phyloP scores from a whole-genome alignment of 2,329 filamentous ascomycete genomes.

The Penicillium hesseltinei region DNA sequence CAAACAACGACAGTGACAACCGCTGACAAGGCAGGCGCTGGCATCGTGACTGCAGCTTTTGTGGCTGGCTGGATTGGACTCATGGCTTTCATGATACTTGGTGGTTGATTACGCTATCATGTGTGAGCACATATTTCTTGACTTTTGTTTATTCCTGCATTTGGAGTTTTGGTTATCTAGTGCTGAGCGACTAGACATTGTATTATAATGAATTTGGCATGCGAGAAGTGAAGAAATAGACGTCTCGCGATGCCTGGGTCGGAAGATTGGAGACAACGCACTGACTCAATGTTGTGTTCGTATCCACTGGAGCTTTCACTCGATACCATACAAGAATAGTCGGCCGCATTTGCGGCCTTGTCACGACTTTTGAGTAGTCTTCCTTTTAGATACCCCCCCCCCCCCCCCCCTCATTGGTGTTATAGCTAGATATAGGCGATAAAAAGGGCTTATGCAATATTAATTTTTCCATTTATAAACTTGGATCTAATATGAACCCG shows the following conservation, averaged over 20 bases:
- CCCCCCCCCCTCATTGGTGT: too few relatives aligned
- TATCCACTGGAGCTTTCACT: background rate
- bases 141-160: background rate
- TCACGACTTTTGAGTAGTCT: too few relatives aligned
- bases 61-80: conserved; percentile 30
- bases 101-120: conserved; percentile 10
- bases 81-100: conserved; percentile 35
- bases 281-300: background rate
- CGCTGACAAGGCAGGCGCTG: conserved; percentile 40
- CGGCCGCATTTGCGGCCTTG: too few relatives aligned
- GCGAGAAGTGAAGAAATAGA: background rate
- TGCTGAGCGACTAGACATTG: background rate
- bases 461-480: too few relatives aligned
- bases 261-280: background rate
- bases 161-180: background rate
- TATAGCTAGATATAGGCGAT: too few relatives aligned
- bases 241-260: too few relatives aligned
- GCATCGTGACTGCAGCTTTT: conserved; percentile 37
- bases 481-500: too few relatives aligned
- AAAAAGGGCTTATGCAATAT: too few relatives aligned
- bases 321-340: too few relatives aligned
- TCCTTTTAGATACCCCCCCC: too few relatives aligned
- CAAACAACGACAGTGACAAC: conserved; percentile 21
- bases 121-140: background rate
- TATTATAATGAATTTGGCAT: background rate